These are phyloP conservation scores for Fusarium lateritium DNA, from an alignment of 2,329 filamentous ascomycete genomes.

Conservation along the genomic window DNA sequence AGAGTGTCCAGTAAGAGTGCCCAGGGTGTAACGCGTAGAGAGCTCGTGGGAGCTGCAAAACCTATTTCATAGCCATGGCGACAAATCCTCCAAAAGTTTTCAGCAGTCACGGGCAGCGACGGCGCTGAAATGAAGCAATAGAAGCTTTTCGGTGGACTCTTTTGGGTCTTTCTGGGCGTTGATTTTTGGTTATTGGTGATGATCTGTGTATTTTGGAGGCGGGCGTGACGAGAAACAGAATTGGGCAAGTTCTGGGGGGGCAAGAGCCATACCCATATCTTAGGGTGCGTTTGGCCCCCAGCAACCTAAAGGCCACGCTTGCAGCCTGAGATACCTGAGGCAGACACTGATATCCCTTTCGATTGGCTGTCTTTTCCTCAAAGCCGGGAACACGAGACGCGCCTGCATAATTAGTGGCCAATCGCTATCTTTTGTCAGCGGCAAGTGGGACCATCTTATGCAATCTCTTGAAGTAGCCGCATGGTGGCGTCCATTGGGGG, in stretches of 20 bases:
- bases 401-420: constrained; percentile 41
- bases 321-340: constrained; percentile 49
- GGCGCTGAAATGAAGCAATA: constrained; percentile 42
- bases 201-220: constrained; percentile 39
- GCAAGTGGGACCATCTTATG: constrained; percentile 29
- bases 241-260: constrained; percentile 44
- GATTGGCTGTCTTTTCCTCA: constrained; percentile 36
- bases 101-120: constrained; percentile 43
- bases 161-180: constrained; percentile 24
- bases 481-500: constrained; percentile 24
- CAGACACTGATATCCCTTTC: constrained; percentile 10
- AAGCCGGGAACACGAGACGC: constrained; percentile 42
- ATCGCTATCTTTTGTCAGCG: constrained; percentile 18
- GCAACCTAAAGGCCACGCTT: constrained; percentile 34
- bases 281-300: constrained; percentile 42
- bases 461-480: constrained; percentile 33
- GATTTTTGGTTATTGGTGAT: constrained; percentile 35
- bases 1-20: constrained; percentile 42
- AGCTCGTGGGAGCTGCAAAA: constrained; percentile 47
- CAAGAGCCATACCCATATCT: constrained; percentile 49
- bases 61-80: constrained; percentile 51
- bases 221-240: constrained; percentile 48
- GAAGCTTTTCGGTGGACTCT: constrained; percentile 31
- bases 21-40: constrained; percentile 42
- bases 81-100: constrained; percentile 24